Evolutionary conservation across 352 stramenopile species (phyloP).

Genomic region (Globisporangium nagaii): DNA sequence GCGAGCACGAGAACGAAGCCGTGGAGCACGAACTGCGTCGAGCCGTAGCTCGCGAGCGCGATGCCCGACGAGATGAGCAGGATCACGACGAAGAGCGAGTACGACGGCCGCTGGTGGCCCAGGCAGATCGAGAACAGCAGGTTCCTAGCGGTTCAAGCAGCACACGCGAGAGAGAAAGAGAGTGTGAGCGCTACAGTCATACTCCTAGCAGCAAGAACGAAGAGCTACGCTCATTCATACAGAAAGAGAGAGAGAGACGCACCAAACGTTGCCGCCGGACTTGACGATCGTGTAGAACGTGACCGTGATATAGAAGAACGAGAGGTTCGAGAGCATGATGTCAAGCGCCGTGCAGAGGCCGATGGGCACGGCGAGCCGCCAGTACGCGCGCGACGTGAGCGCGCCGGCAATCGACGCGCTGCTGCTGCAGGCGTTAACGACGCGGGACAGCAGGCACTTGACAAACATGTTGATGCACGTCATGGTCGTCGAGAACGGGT

Average conservation of each 20-base stretch:
- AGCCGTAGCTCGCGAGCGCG: constrained; percentile 64
- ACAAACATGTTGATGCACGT: constrained; percentile 78
- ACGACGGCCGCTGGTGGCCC: constrained; percentile 60
- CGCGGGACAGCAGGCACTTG: constrained; percentile 57
- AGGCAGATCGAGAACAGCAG: constrained; percentile 78
- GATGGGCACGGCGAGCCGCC: constrained; percentile 70
- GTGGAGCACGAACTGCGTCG: constrained; percentile 63
- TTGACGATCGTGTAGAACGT: constrained; percentile 87
- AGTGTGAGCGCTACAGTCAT: neutral
- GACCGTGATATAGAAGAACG: constrained; percentile 84
- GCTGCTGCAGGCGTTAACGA: constrained; percentile 45
- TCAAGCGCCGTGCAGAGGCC: constrained; percentile 77
- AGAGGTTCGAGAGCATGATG: constrained; percentile 80
- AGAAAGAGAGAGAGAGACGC: no score
- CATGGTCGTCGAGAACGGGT: constrained; percentile 75
- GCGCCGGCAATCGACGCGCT: constrained; percentile 8
- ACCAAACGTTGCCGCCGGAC: constrained; percentile 71
- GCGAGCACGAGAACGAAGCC: constrained; percentile 70
- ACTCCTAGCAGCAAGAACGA: no score
- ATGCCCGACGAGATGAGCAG: constrained; percentile 69
- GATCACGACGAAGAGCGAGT: constrained; percentile 45
- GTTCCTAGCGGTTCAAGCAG: constrained; percentile 26
- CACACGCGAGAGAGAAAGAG: neutral
- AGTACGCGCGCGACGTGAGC: constrained; percentile 40
- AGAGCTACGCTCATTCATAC: no score